Conservation (phyloP, 2,329 filamentous ascomycete genomes). For the Phialocephala subalpina region DNA sequence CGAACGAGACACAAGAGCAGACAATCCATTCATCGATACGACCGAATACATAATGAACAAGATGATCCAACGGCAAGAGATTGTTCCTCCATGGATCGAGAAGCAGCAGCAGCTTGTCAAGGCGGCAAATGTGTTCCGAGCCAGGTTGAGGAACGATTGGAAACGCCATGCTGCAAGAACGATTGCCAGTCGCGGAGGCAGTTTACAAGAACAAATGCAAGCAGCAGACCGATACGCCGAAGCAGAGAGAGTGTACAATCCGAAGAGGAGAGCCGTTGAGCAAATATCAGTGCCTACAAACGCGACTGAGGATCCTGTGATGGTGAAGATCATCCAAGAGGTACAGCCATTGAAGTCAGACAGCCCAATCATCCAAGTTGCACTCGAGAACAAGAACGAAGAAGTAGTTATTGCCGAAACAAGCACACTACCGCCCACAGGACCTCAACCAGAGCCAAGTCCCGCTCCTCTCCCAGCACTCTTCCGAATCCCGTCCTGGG, state of each 20-base stretch:
- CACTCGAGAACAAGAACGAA: not conserved
- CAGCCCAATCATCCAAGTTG: slow-evolving; percentile 12
- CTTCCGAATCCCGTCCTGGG: slow-evolving; percentile 83
- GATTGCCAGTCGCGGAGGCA: slow-evolving; percentile 81
- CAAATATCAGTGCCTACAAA: slow-evolving; percentile 57
- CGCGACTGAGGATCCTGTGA: slow-evolving; percentile 56
- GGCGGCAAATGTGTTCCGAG: slow-evolving; percentile 74
- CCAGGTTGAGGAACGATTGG: slow-evolving; percentile 83
- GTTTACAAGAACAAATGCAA: slow-evolving; percentile 74
- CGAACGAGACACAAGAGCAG: slow-evolving; percentile 82
- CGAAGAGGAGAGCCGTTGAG: slow-evolving; percentile 55
- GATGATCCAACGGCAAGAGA: slow-evolving; percentile 95
- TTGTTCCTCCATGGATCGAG: slow-evolving; percentile 98
- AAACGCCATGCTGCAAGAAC: slow-evolving; percentile 79
- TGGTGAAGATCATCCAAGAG: slow-evolving; percentile 54
- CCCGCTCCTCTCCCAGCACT: slow-evolving; percentile 56
- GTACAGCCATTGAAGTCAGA: slow-evolving; percentile 28
- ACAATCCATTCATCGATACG: slow-evolving; percentile 91
- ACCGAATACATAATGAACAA: slow-evolving; percentile 99
- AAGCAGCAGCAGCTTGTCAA: slow-evolving; percentile 91
- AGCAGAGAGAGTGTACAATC: slow-evolving; percentile 75
- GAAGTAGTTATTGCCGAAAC: not conserved
- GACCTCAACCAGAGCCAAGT: slow-evolving; percentile 31
- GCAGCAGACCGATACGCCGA: slow-evolving; percentile 77
- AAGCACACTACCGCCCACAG: slow-evolving; percentile 19